Base-by-base conservation (phyloP, 805 yeast genomes). In the Yarrowia sp. region DNA sequence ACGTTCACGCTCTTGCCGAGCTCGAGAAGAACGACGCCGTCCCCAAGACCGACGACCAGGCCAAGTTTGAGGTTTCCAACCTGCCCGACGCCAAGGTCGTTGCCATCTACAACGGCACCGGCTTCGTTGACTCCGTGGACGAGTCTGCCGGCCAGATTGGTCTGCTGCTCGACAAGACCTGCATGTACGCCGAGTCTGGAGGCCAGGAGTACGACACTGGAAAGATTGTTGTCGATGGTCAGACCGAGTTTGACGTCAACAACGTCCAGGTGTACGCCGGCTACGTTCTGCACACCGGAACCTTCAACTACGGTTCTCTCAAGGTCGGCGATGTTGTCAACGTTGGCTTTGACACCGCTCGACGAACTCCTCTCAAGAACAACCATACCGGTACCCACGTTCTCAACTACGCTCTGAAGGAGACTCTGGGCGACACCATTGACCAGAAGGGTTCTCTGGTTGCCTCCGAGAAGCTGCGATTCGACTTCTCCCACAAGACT, bases 381-480 rank as follows among this genome's bases (percentile, higher is more conserved):
- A 95, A 95, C 83, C 99, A 95, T 78, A 93, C 99, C 46, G 98
- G 98, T 80, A 95, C 99, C 2, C 99, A 95, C 74, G 85, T 95
- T 52, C 84, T 95, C 71, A 95, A 95, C 79, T 89, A 81, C 75
- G 98, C 96, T 46, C 81, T 95, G 70, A 85, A 93, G 75, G 88
- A 86, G 71, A 91, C 88, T 46, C 80, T 95, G 65, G 99, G 98
- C 68, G 90, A 87, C 68, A 86, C 86, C 36, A 87, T 95, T 66
- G 97, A 92, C 71, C 99, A 95, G 81, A 91, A 88, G 79, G 99
- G 99, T 70, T 95, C 99, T 21, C 82, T 95, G 65, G 99, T 95
- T 69, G 90, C 97, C 19, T 90, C 95, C 65, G 99, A 95, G 79
- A 90, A 91, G 77, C 83, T 95, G 75, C 85, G 99, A 79, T 95